A percentile compares a stretch with the other conserved stretches of the same genome.
Conservation (phyloP, 2,329 filamentous ascomycete species). For the Trichophyton benhamiae region DNA sequence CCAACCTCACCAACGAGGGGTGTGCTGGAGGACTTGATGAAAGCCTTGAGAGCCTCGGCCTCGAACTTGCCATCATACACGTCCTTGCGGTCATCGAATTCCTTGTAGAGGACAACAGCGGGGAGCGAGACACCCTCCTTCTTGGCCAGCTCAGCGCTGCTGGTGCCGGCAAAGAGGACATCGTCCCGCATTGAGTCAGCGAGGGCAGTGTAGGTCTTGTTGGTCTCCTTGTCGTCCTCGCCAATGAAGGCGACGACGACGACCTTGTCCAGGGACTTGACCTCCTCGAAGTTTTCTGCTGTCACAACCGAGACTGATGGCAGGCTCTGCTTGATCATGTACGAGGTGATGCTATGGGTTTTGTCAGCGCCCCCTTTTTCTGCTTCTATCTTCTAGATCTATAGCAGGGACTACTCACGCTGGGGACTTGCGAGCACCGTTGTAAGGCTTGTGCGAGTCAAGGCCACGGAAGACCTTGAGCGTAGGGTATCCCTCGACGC, state of each 20-base stretch:
- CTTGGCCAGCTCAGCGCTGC: slow-evolving; percentile 72
- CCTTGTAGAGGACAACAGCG: slow-evolving; percentile 87
- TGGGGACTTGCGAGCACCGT: slow-evolving; percentile 77
- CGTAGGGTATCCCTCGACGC: slow-evolving; percentile 95
- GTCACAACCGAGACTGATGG: slow-evolving; percentile 77
- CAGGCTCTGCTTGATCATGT: slow-evolving; percentile 97
- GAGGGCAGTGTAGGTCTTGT: slow-evolving; percentile 64
- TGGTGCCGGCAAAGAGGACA: slow-evolving; percentile 84
- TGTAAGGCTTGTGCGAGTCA: slow-evolving; percentile 71
- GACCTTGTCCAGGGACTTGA: slow-evolving; percentile 97
- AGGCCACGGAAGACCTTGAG: slow-evolving; percentile 95
- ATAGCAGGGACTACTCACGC: slow-evolving; percentile 34
- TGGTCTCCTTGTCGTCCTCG: slow-evolving; percentile 67
- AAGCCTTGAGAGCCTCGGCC: slow-evolving; percentile 63
- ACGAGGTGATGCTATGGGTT: slow-evolving; percentile 49
- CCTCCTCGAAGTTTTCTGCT: slow-evolving; percentile 75
- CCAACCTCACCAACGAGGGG: slow-evolving; percentile 92
- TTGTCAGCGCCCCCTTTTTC: slow-evolving; percentile 14
- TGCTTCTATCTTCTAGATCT: neutral
- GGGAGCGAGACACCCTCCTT: slow-evolving; percentile 81
- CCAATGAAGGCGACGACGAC: slow-evolving; percentile 83
- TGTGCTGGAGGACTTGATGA: slow-evolving; percentile 72
- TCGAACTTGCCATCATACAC: slow-evolving; percentile 73
- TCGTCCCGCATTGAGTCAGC: slow-evolving; percentile 71
- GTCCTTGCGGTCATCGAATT: slow-evolving; percentile 92